Evolutionary conservation across 495 filamentous ascomycete genomes (phyloP), one percentile per base, ranked within the genome.

Genomic region (Aspergillus ellipticus): DNA sequence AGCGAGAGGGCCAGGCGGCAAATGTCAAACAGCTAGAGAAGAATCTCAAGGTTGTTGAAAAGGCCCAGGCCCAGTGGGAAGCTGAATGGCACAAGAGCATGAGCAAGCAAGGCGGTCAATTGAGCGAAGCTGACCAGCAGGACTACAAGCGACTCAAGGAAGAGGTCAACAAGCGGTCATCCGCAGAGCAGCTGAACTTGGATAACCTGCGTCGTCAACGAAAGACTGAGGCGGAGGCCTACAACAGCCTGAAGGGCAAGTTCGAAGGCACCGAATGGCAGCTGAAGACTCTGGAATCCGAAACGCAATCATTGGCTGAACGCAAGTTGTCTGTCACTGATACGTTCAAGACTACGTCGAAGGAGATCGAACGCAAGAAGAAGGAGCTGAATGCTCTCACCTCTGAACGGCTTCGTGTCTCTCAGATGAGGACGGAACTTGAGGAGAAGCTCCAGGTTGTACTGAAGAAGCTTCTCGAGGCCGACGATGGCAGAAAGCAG

Each of bases 401-500:
- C 37, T 96, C 94, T 1, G 92, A 96, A 61, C 86, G 92, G 47
- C 79, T 90, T 21, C 82, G 90, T 48, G 81, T 86, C 8, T 83
- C 88, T 22, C 88, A 94, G 58, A 85, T 86, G 65, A 82, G 86
- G 41, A 94, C 87, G 0, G 94, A 96, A 66, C 82, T 94, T 1
- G 90, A 97, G 49, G 92, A 97, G 69, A 93, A 96, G 68, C 81
- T 97, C 7, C 82, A 86, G 57, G 87, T 91, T 33, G 85, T 93
- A 6, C 68, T 93, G 46, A 83, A 74, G 55, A 90, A 91, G 65
- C 79, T 97, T 19, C 73, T 87, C 8, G 89, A 94, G 58, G 92
- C 90, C 4, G 86, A 95, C 35, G 86, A 88, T 66, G 88, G 89
- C 51, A 85, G 85, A 54, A 86, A 90, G 60, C 89, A 96, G 70